These are phyloP conservation scores for Tulasnella calospora DNA, from an alignment of 768 basidiomycete genomes.

Conservation along the genomic window DNA sequence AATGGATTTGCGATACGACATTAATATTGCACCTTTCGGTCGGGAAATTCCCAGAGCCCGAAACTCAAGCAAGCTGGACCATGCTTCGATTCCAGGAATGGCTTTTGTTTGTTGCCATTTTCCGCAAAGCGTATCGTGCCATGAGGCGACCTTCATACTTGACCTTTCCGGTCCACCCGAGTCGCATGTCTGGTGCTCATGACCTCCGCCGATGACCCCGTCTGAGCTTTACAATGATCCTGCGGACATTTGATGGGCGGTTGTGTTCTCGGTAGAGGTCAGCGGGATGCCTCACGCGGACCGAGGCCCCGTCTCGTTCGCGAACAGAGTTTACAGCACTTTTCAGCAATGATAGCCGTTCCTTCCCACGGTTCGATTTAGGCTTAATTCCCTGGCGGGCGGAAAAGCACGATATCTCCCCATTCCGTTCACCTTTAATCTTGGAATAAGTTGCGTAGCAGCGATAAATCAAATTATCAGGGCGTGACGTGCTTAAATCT, in stretches of 20 bases:
- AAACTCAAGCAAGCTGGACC: neutral
- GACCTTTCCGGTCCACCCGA: neutral
- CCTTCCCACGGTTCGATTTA: too few relatives aligned
- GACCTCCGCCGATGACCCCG: conserved; percentile 9
- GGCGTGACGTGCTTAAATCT: too few relatives aligned
- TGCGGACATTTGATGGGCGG: neutral
- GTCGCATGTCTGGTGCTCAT: neutral
- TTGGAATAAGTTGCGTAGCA: too few relatives aligned
- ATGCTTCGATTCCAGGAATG: neutral
- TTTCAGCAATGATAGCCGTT: too few relatives aligned
- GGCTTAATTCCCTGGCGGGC: too few relatives aligned
- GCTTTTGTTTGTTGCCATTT: neutral
- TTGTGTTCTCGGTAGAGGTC: neutral
- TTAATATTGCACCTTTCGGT: neutral
- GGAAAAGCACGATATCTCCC: too few relatives aligned
- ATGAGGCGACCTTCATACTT: neutral
- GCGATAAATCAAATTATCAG: too few relatives aligned
- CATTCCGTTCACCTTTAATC: too few relatives aligned
- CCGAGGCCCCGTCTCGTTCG: neutral
- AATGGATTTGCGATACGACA: neutral
- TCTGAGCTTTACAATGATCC: neutral
- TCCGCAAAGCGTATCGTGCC: neutral
- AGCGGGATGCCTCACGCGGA: conserved; percentile 1
- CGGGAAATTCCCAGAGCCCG: neutral
- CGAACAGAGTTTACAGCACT: neutral